Base-by-base conservation (phyloP, 73 alveolate genomes). In the Paraurostyla sp. region DNA sequence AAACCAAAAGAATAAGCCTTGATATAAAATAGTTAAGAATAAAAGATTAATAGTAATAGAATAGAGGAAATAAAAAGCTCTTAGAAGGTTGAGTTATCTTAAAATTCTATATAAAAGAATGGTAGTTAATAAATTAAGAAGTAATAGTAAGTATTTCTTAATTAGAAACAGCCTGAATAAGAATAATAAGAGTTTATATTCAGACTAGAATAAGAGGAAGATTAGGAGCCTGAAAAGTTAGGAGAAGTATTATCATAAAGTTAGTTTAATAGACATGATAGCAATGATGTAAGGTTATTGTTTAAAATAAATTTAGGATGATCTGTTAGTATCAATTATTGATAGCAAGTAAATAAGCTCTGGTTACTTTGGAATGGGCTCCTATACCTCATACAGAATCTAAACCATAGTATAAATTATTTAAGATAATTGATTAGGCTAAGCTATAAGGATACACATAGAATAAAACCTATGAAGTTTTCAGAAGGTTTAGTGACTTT, bases 401-500 rank as follows among this genome's bases (percentile, higher is more conserved):
- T 16, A 73, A 30, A 43, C 87, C 35, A 73, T 2, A 73, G 87
- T 73, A 73, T 73, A 6, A 23, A 20, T 15, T 27, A 45, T 13
- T 65, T 2, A 35, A 38, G 36, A n/a, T n/a, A 27, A 15, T 25
- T 45, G 50, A 76, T 58, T 76, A 59, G 86, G 86, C 38, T n/a
- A 62, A 87, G 81, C 93, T 51, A 22, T 56, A n/a, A 58, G 85
- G 9, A 51, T 92, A 42, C 80, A 89, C 52, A 78, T 62, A 63
- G 56, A 65, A 43, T 45, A 23, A 30, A 23, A 22, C 29, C 48
- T 50, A 48, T 43, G 36, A 2, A 25, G 96, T 69, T 33, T 71
- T 87, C 15, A 71, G 97, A 86, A 91, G 94, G 62, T 51, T 91
- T 20, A 56, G 88, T 83, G 98, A 94, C 71, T 92, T 94, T 76